A percentile compares a stretch with the other conserved stretches of the same genome.
These are phyloP conservation scores for Bipolaris cookei DNA, from an alignment of 2,329 filamentous ascomycete species.

Conservation along the genomic window DNA sequence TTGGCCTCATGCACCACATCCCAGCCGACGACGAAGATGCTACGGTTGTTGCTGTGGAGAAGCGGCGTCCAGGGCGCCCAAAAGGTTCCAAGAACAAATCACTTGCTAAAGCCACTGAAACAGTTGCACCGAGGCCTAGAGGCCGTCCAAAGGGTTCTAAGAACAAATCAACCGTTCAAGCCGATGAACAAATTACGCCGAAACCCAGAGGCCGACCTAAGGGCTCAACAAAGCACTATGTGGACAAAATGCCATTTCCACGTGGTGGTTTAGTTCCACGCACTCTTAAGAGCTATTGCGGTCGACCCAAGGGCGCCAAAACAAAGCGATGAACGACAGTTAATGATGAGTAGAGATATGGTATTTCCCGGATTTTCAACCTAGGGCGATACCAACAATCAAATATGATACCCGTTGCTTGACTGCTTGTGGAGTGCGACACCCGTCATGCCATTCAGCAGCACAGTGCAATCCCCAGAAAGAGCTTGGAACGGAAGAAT, in stretches of 20 bases:
- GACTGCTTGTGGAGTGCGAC: background rate
- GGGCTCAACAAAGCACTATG: background rate
- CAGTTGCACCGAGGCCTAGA: background rate
- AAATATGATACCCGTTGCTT: background rate
- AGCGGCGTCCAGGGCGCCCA: background rate
- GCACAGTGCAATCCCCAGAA: background rate
- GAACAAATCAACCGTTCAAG: background rate
- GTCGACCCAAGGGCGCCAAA: constrained; percentile 28
- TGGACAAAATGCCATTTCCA: constrained; percentile 2
- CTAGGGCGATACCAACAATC: background rate
- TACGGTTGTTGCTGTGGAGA: background rate
- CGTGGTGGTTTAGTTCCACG: constrained; percentile 6
- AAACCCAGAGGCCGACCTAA: constrained; percentile 7
- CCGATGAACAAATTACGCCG: background rate
- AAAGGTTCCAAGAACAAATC: background rate
- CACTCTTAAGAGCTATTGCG: background rate
- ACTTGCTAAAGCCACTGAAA: background rate
- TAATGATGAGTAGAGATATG: background rate
- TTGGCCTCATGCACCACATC: constrained; percentile 14
- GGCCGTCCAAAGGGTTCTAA: constrained; percentile 5
- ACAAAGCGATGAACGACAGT: constrained; percentile 13
- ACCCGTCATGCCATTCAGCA: background rate
- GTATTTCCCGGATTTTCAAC: background rate
- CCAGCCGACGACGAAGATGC: background rate
- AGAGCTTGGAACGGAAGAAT: background rate